phyloP scores from a whole-genome alignment of 108 stramenopile species.

The Nitzschia sp. region DNA sequence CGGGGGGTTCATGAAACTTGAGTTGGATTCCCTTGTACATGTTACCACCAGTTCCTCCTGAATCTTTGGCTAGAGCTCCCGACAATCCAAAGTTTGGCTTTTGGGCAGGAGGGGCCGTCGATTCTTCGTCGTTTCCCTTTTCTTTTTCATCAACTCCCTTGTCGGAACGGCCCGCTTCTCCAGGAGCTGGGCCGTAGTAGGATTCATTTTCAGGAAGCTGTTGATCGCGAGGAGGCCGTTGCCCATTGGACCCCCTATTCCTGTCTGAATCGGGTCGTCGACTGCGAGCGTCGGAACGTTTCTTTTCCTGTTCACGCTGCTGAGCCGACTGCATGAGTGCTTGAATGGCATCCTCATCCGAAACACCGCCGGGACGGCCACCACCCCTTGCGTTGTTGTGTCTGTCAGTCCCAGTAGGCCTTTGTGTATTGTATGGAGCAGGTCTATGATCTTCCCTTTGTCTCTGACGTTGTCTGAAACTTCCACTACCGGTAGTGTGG shows the following conservation, averaged over 20 bases:
- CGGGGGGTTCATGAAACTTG: constrained; percentile 95
- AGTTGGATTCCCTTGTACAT: constrained; percentile 89
- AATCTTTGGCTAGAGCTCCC: constrained; percentile 93
- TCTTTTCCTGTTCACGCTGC: constrained; percentile 19
- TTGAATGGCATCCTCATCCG: constrained; percentile 41
- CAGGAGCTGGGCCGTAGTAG: constrained; percentile 28
- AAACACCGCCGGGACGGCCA: constrained; percentile 14
- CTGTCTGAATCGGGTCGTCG: constrained; percentile 1
- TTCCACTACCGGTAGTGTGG: too few relatives aligned
- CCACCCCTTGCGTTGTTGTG: too few relatives aligned
- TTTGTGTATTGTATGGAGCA: too few relatives aligned
- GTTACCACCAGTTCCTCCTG: constrained; percentile 71
- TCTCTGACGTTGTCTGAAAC: too few relatives aligned
- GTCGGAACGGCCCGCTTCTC: background rate
- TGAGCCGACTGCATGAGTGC: constrained; percentile 32
- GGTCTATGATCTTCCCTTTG: too few relatives aligned
- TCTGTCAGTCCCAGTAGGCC: too few relatives aligned
- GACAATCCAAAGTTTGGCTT: constrained; percentile 92
- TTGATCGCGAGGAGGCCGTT: constrained; percentile 18
- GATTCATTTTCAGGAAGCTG: constrained; percentile 7
- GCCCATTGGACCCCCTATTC: constrained; percentile 6
- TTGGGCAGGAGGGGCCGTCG: constrained; percentile 33
- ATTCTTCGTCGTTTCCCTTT: constrained; percentile 1
- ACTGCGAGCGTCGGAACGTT: constrained; percentile 8
- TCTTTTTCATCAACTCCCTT: background rate